phyloP scores from a whole-genome alignment of 768 basidiomycete genomes.

The Xanthoconium purpureum region DNA sequence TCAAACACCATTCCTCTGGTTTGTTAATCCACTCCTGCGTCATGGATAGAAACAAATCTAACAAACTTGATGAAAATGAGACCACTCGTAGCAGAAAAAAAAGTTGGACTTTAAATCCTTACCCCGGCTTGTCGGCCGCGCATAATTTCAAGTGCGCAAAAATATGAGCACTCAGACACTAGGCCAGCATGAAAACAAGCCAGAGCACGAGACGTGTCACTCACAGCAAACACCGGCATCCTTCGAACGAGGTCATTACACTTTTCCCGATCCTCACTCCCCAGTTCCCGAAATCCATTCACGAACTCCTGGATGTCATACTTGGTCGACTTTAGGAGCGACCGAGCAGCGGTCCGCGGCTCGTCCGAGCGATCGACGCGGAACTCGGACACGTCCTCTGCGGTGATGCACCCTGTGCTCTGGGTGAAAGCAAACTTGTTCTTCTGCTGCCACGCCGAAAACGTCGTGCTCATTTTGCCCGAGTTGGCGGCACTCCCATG shows the following conservation, averaged over 20 bases:
- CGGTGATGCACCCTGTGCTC: constrained; percentile 13
- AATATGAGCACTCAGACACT: constrained; percentile 24
- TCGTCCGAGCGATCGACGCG: constrained; percentile 24
- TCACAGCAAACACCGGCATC: constrained; percentile 23
- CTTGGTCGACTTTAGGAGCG: constrained; percentile 20
- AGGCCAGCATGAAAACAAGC: not conserved
- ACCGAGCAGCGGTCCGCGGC: constrained; percentile 18
- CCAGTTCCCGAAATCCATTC: constrained; percentile 9
- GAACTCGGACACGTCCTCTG: constrained; percentile 24
- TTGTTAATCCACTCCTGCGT: constrained; percentile 20
- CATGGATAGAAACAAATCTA: constrained; percentile 12
- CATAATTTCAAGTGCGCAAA: constrained; percentile 29
- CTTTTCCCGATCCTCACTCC: constrained; percentile 11
- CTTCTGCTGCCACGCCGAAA: constrained; percentile 21
- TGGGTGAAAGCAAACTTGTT: constrained; percentile 6
- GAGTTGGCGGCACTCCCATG: not conserved
- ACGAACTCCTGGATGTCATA: constrained; percentile 23
- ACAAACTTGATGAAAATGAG: constrained; percentile 14
- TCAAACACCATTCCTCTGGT: constrained; percentile 24
- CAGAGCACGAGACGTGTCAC: not conserved
- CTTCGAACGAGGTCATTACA: constrained; percentile 17
- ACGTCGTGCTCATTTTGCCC: constrained; percentile 11
- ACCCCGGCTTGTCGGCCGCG: constrained; percentile 15
- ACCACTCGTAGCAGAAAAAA: not conserved
- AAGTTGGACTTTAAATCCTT: not conserved